Evolutionary conservation across 345 rosid species (phyloP), one percentile per base, ranked within the genome.

Genomic region (Abelmoschus esculentus): DNA sequence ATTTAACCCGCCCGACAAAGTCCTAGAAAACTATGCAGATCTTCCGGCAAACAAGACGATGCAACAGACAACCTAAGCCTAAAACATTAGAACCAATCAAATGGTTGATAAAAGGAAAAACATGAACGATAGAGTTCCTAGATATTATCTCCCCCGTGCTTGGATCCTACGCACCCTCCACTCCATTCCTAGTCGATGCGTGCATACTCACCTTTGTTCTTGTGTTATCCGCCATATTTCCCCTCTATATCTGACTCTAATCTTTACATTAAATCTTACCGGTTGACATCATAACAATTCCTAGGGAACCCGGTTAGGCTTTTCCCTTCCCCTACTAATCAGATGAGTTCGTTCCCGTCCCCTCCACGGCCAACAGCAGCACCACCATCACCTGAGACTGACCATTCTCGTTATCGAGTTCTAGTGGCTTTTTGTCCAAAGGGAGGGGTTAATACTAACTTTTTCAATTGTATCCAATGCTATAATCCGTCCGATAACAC

Each of bases 401-500:
- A 70, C 32, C 69, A 46, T 0, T 67, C 80, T 6, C 5, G 18
- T 0, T 44, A 77, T 28, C 67, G 63, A 1, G 74, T 86, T 11
- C 73, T 75, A 18, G 81, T 74, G 22, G 77, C 83, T 5, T 84
- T 86, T 67, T 81, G 85, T 60, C 66, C 38, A 0, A 75, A 79
- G 15, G 72, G 66, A 3, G 36, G 66, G 4, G 17, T 59, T 5
- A 68, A 73, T 19, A 17, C 62, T 6, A 53, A 61, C 18, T 0
- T 52, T 19, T 63, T 80, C 14, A 82, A 84, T 47, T 82, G 84
- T 81, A 78, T 88, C 6, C 87, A 83, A 11, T 38, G 82, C 44
- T 86, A 78, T 64, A 52, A 81, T 46, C 88, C 87, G 0, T 61
- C 73, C 0, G 29, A 29, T 68, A 78, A 86, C 59, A 54, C 75